phyloP scores from a whole-genome alignment of 495 filamentous ascomycete species.

The Aeminium ludgeri region DNA sequence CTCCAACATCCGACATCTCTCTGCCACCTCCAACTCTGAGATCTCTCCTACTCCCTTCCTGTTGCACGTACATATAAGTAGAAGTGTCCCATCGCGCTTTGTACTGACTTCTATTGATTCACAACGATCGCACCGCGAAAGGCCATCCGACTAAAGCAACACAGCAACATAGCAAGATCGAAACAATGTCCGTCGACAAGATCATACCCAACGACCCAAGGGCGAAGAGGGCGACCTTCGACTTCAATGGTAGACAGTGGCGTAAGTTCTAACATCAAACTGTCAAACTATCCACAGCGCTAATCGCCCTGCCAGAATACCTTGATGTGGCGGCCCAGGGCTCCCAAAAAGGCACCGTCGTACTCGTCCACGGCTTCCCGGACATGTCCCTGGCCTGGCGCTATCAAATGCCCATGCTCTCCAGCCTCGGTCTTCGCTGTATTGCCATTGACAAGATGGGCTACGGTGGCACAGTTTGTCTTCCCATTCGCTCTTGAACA shows the following conservation, averaged over 20 bases:
- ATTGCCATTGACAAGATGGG: slow-evolving; percentile 69
- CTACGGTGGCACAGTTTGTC: slow-evolving; percentile 52
- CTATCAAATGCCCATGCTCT: slow-evolving; percentile 63
- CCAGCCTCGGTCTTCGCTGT: slow-evolving; percentile 49
- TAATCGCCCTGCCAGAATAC: slow-evolving; percentile 14
- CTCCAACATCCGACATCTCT: too few species aligned
- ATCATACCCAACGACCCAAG: slow-evolving; percentile 22
- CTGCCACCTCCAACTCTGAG: too few species aligned
- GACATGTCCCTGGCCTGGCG: slow-evolving; percentile 62
- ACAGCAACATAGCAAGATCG: too few species aligned
- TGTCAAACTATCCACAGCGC: not conserved
- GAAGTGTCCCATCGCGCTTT: too few species aligned
- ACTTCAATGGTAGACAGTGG: slow-evolving; percentile 24
- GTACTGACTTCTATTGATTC: too few species aligned
- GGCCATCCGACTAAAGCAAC: too few species aligned
- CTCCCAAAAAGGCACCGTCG: slow-evolving; percentile 7
- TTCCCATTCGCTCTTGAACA: not conserved
- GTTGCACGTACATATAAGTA: too few species aligned
- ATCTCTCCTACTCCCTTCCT: too few species aligned
- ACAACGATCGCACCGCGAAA: too few species aligned
- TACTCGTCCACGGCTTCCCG: slow-evolving; percentile 46
- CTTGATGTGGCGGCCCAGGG: slow-evolving; percentile 9
- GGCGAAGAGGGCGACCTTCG: slow-evolving; percentile 21
- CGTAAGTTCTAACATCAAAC: slow-evolving; percentile 15
- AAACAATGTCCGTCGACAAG: slow-evolving; percentile 12